Conservation (phyloP, 2,329 filamentous ascomycete species). For the Penicillium sp. region DNA sequence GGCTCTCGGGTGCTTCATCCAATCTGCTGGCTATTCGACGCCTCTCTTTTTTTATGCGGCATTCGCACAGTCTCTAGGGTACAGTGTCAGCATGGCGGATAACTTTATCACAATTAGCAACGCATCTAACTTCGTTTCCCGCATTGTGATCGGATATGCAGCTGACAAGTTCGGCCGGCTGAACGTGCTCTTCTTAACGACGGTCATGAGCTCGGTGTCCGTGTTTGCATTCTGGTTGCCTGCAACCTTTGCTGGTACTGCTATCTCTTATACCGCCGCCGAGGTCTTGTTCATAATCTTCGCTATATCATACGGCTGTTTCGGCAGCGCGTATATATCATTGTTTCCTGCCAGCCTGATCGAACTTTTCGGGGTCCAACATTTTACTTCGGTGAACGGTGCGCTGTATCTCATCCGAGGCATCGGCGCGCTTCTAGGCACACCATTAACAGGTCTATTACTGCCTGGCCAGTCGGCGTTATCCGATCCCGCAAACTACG, state of each 20-base stretch:
- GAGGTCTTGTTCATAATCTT: slow-evolving; percentile 39
- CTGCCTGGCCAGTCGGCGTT: slow-evolving; percentile 29
- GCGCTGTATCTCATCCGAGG: slow-evolving; percentile 46
- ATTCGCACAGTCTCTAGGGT: slow-evolving; percentile 47
- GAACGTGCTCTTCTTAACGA: slow-evolving; percentile 44
- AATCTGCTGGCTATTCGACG: slow-evolving; percentile 46
- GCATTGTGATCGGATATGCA: slow-evolving; percentile 44
- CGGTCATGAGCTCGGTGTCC: slow-evolving; percentile 34
- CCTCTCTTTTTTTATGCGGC: slow-evolving; percentile 47
- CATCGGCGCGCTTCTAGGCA: slow-evolving; percentile 43
- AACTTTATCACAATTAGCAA: slow-evolving; percentile 49
- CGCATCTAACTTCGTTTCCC: slow-evolving; percentile 45
- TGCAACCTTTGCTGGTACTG: slow-evolving; percentile 21
- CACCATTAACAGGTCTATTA: slow-evolving; percentile 36
- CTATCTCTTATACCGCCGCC: slow-evolving; percentile 15
- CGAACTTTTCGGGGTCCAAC: slow-evolving; percentile 43
- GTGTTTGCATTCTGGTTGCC: slow-evolving; percentile 35
- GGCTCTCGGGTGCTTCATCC: slow-evolving; percentile 41
- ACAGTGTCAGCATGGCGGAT: slow-evolving; percentile 39
- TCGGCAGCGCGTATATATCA: slow-evolving; percentile 46
- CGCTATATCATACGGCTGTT: slow-evolving; percentile 40
- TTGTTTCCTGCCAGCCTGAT: slow-evolving; percentile 44
- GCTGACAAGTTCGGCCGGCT: slow-evolving; percentile 49
- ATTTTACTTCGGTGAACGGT: slow-evolving; percentile 44
- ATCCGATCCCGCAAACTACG: slow-evolving; percentile 24